Evolutionary conservation across 2,329 filamentous ascomycete genomes (phyloP).

Genomic region (Cladorrhinum sp.): DNA sequence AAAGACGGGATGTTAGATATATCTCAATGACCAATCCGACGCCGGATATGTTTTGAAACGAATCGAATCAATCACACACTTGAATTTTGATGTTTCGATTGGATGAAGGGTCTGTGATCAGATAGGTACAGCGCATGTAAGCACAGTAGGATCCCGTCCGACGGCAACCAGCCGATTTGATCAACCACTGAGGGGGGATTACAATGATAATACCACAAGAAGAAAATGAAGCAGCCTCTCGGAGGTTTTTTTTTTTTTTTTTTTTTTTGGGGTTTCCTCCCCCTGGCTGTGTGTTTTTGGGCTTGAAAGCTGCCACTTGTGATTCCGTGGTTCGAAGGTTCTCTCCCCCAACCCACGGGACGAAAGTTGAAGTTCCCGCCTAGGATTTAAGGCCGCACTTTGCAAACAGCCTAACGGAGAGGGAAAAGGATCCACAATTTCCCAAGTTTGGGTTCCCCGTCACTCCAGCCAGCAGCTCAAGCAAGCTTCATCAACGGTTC

Average conservation of each 20-base stretch:
- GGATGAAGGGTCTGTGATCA: slow-evolving; percentile 3
- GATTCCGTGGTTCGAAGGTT: not conserved
- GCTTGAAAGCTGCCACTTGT: not conserved
- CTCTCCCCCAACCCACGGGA: not conserved
- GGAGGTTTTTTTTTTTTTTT: not conserved
- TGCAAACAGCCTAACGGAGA: not conserved
- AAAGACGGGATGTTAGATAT: slow-evolving; percentile 16
- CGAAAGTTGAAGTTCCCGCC: not conserved
- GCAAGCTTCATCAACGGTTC: no score
- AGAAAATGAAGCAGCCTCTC: not conserved
- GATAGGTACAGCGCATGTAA: not conserved
- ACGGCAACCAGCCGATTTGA: slow-evolving; percentile 19
- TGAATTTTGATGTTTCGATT: no score
- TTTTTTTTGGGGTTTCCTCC: not conserved
- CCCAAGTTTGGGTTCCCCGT: not conserved
- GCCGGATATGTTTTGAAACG: slow-evolving; percentile 22
- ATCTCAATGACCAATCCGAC: slow-evolving; percentile 22
- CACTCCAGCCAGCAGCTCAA: not conserved
- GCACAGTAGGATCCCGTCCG: not conserved
- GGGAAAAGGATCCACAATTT: not conserved
- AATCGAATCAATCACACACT: not conserved
- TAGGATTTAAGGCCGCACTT: not conserved
- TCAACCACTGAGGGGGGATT: not conserved
- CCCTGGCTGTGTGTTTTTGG: not conserved
- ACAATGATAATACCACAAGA: not conserved